Percentiles rank a stretch among this genome's conserved stretches.
These are phyloP conservation scores for Fusarium sororula DNA, from an alignment of 2,329 filamentous ascomycete species.

Conservation along the genomic window DNA sequence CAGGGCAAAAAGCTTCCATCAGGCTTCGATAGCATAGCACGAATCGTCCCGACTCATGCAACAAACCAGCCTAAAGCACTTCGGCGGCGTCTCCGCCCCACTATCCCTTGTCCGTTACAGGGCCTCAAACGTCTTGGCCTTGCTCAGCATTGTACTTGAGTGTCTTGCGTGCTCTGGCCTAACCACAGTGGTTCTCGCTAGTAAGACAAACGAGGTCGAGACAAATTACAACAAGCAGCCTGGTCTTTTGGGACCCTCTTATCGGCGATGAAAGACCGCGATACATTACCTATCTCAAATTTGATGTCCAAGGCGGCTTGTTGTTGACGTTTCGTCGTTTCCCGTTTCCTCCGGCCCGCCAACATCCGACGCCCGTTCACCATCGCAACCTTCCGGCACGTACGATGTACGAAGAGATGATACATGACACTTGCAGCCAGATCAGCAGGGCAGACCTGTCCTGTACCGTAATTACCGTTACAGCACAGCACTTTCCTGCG, in stretches of 20 bases:
- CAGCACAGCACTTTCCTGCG: conserved; percentile 21
- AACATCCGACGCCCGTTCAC: conserved; percentile 25
- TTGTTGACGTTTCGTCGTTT: conserved; percentile 2
- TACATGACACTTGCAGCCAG: conserved; percentile 26
- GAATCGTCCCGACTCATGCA: conserved; percentile 39
- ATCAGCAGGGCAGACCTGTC: conserved; percentile 15
- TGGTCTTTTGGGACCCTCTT: conserved; percentile 6
- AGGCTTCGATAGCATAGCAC: conserved; percentile 43
- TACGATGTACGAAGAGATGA: conserved; percentile 31
- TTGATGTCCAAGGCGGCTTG: neutral
- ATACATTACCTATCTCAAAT: neutral
- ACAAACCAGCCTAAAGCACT: conserved; percentile 33
- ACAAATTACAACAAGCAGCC: conserved; percentile 10
- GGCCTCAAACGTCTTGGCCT: conserved; percentile 10
- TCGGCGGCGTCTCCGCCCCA: conserved; percentile 38
- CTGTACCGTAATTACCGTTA: conserved; percentile 14
- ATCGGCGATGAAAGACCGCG: neutral
- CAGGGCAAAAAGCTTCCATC: conserved; percentile 42
- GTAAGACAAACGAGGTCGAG: conserved; percentile 13
- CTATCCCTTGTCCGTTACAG: conserved; percentile 17
- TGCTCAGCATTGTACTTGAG: conserved; percentile 6
- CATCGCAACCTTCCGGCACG: conserved; percentile 36
- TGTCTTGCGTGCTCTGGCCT: conserved; percentile 25
- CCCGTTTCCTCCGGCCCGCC: conserved; percentile 16
- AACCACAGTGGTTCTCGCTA: conserved; percentile 15